These are phyloP conservation scores for Rhodamnia rubescens DNA, from an alignment of 345 rosid genomes.

Conservation along the genomic window DNA sequence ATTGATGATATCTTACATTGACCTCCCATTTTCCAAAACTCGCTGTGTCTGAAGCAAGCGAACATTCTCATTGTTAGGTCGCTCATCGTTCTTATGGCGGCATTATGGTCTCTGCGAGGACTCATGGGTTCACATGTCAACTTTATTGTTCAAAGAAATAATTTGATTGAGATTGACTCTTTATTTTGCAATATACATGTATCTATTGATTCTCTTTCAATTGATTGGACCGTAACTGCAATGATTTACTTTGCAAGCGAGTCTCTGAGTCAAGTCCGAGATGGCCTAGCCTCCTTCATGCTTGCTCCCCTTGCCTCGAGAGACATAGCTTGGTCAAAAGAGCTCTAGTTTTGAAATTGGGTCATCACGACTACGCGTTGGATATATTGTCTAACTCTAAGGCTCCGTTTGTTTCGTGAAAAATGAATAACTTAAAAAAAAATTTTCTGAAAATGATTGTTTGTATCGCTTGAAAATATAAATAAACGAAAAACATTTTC, in stretches of 20 bases:
- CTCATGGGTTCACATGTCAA: not conserved
- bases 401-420: too few species aligned
- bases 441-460: too few species aligned
- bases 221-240: rapidly evolving
- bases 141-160: not conserved
- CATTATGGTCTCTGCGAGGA: not conserved
- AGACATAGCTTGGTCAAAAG: rapidly evolving
- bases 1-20: not conserved
- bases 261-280: rapidly evolving
- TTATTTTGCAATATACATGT: not conserved
- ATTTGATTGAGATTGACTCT: not conserved
- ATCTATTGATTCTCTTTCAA: not conserved
- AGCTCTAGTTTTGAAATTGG: not conserved
- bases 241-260: not conserved
- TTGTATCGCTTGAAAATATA: too few species aligned
- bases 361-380: not conserved
- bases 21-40: too few species aligned
- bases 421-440: too few species aligned
- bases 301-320: not conserved
- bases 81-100: not conserved
- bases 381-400: not conserved
- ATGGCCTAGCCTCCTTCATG: not conserved
- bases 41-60: too few species aligned
- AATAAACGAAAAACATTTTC: too few species aligned
- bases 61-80: not conserved